Base-by-base conservation (phyloP, 768 basidiomycete genomes). In the Hypholoma fasciculare region DNA sequence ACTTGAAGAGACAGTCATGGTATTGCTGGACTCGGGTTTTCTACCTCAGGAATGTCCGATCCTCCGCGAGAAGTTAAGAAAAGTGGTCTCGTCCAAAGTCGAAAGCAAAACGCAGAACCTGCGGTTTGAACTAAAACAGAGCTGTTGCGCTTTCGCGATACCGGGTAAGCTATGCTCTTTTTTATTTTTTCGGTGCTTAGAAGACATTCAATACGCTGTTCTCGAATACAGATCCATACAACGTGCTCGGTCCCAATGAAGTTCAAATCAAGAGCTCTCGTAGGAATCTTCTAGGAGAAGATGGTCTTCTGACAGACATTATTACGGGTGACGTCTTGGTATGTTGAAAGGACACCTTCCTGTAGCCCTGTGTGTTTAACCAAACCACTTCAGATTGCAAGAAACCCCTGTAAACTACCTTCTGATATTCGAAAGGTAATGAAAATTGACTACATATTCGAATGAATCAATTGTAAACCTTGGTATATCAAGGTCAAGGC, bases 361-460 rank as follows among this genome's bases (percentile, higher is more conserved):
- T 53, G 19, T 6, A 11, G 20, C 14, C 40, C 13, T 42, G 17
- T 19, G 16, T 7, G 43, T 16, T 34, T 5, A 20, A 17, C 17
- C 27, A n/a, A 13, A 20, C n/a, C 34, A 52, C 6, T 12, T 3
- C 34, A 69, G 66, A 70, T 89, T 13, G 83, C 82, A 4, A 71
- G 87, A 20, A 79, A 85, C 64, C 88, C 88, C 4, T 89, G 87
- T 68, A 88, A 87, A 60, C 68, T 87, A 1, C 85, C 87, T 4
- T 83, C 81, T 0, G 88, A 90, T 66, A 76, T 82, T 0, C 83
- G 84, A 58, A 88, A 86, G 75, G 86, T 85, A 63, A 49, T 69
- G 19, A 34, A 59, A 17, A 27, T 34, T 42, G 26, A 37, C 23
- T 47, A 44, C 16, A 46, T 49, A 17, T 17, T 12, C 13, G 13